Percentiles rank a stretch among this genome's conserved stretches.
Conservation (phyloP, 148 eudicot species). For the Rhododendron vialii region DNA sequence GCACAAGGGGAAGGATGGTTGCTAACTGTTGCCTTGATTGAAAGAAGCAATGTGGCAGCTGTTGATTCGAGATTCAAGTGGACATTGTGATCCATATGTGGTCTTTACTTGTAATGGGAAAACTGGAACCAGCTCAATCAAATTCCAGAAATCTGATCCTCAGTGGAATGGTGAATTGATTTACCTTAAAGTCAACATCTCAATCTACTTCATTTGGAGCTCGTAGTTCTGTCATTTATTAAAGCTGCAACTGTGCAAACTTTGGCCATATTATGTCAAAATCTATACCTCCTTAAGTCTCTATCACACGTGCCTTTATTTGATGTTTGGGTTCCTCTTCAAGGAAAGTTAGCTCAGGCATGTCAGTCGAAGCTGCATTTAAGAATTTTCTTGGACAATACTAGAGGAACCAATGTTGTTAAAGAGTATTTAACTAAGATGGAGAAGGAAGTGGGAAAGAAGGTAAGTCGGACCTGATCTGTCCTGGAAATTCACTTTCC, state of each 20-base stretch:
- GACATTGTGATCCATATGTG: conserved; percentile 90
- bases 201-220: background rate
- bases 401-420: conserved; percentile 62
- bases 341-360: conserved; percentile 90
- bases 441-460: conserved; percentile 97
- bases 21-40: conserved; percentile 92
- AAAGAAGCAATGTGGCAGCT: conserved; percentile 87
- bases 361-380: conserved; percentile 88
- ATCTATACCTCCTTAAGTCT: no score
- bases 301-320: background rate
- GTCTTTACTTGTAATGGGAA: conserved; percentile 91
- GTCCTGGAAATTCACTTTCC: background rate
- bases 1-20: conserved; percentile 98
- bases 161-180: conserved; percentile 73
- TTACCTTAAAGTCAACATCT: background rate
- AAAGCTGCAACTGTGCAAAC: background rate
- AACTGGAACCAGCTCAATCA: conserved; percentile 90
- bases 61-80: conserved; percentile 61
- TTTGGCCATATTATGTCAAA: background rate
- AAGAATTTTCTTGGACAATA: conserved; percentile 81
- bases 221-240: background rate
- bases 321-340: conserved; percentile 88
- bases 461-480: conserved; percentile 46
- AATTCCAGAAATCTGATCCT: conserved; percentile 90
- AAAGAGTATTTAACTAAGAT: conserved; percentile 78